Evolutionary conservation across 208 protist genomes (phyloP).

Genomic region (Trypanosoma avium): DNA sequence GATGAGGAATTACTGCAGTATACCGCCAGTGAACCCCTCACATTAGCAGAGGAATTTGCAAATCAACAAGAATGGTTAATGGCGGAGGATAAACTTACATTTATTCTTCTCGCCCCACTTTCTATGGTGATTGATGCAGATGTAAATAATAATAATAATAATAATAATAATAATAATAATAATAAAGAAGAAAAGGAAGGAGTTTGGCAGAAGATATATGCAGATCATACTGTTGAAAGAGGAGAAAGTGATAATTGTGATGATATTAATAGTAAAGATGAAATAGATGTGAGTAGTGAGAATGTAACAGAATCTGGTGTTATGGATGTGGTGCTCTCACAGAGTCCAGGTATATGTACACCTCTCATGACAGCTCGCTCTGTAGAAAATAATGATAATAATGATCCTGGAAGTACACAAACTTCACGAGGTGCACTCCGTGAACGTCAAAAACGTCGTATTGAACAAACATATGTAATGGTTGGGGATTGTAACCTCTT

Average conservation of each 20-base stretch:
- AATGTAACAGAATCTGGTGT: too few species aligned
- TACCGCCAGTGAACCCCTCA: slow-evolving; percentile 86
- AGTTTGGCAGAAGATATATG: too few species aligned
- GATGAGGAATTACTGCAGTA: slow-evolving; percentile 54
- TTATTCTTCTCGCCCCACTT: slow-evolving; percentile 72
- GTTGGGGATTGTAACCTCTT: slow-evolving; percentile 93
- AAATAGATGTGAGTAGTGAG: not conserved
- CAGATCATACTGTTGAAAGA: too few species aligned
- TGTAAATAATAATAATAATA: not conserved
- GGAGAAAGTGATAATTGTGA: not conserved
- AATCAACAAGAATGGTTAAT: slow-evolving; percentile 86
- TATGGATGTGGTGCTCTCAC: not conserved
- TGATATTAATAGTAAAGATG: not conserved
- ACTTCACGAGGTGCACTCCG: not conserved
- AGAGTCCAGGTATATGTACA: not conserved
- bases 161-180: not conserved
- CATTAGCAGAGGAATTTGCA: slow-evolving; percentile 81
- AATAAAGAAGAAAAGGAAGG: too few species aligned
- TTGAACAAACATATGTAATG: slow-evolving; percentile 34
- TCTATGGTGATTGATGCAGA: not conserved
- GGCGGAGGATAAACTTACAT: slow-evolving; percentile 88
- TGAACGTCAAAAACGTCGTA: not conserved
- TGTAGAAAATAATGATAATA: too few species aligned
- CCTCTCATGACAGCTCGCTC: not conserved
- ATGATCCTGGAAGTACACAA: too few species aligned